These are phyloP conservation scores for Citrus sp. DNA, from an alignment of 345 rosid genomes.

Conservation along the genomic window DNA sequence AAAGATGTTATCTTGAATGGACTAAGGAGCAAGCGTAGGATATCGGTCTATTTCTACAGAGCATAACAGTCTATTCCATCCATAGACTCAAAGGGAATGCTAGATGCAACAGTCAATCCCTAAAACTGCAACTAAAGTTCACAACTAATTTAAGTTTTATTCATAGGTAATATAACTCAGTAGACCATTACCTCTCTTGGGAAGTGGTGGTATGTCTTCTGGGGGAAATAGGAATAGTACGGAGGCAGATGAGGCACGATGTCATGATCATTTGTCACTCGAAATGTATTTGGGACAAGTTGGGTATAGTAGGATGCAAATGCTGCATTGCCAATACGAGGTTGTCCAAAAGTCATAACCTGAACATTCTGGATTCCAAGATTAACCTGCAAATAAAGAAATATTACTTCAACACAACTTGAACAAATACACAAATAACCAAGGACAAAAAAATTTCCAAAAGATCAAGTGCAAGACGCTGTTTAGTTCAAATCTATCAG, in stretches of 20 bases:
- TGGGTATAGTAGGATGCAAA: slow-evolving; percentile 70
- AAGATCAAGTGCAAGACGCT: background rate
- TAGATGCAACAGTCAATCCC: background rate
- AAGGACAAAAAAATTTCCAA: background rate
- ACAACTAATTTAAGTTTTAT: background rate
- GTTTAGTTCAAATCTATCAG: background rate
- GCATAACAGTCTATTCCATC: background rate
- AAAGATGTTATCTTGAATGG: background rate
- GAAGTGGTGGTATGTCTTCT: slow-evolving; percentile 95
- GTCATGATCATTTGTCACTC: slow-evolving; percentile 77
- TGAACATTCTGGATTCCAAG: slow-evolving; percentile 53
- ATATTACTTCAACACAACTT: background rate
- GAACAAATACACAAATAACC: background rate
- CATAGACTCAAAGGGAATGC: background rate
- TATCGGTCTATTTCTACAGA: background rate
- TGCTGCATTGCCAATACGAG: slow-evolving; percentile 89
- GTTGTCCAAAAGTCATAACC: slow-evolving; percentile 94
- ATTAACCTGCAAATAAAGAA: slow-evolving; percentile 57
- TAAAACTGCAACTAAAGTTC: background rate
- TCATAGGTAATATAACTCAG: background rate
- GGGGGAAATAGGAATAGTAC: slow-evolving; percentile 60
- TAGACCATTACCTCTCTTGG: slow-evolving; percentile 70
- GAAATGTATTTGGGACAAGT: slow-evolving; percentile 66
- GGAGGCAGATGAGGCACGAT: slow-evolving; percentile 97
- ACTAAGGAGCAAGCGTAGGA: background rate